Conservation (phyloP, 2,329 filamentous ascomycete species). For the Arachnopeziza araneosa region DNA sequence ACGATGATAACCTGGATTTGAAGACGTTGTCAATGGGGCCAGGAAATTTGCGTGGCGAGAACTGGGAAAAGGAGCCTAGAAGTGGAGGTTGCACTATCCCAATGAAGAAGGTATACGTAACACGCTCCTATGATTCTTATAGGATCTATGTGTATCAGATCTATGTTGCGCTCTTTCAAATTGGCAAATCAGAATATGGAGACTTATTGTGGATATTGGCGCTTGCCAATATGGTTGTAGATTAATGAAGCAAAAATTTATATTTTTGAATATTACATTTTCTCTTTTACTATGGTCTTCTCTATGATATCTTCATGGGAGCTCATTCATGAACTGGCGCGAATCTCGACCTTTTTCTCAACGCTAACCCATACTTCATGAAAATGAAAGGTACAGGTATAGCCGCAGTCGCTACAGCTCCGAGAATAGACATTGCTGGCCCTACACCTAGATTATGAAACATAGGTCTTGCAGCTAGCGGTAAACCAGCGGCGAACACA, state of each 20-base stretch:
- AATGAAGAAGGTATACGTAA: background rate
- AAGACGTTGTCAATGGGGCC: background rate
- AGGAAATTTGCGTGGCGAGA: background rate
- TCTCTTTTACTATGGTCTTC: background rate
- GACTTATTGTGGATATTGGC: background rate
- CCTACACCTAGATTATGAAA: slow-evolving; percentile 35
- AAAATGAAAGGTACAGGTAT: slow-evolving; percentile 1
- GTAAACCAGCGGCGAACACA: slow-evolving; percentile 55
- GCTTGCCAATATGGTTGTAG: background rate
- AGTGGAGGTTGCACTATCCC: background rate
- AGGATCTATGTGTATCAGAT: background rate
- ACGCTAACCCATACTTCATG: slow-evolving; percentile 1
- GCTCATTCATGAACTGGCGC: slow-evolving; percentile 27
- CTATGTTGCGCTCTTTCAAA: background rate
- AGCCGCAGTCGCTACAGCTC: slow-evolving; percentile 26
- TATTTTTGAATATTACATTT: background rate
- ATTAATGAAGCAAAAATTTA: no score
- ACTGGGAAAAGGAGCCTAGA: background rate
- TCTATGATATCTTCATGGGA: background rate
- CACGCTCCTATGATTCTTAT: background rate
- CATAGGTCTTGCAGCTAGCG: slow-evolving; percentile 2
- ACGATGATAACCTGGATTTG: background rate
- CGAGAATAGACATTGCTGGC: slow-evolving; percentile 59
- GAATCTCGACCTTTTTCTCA: slow-evolving; percentile 41
- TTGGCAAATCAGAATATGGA: background rate